Evolutionary conservation across 2,329 filamentous ascomycete genomes (phyloP).

Genomic region (Aspergillus ochraceus): DNA sequence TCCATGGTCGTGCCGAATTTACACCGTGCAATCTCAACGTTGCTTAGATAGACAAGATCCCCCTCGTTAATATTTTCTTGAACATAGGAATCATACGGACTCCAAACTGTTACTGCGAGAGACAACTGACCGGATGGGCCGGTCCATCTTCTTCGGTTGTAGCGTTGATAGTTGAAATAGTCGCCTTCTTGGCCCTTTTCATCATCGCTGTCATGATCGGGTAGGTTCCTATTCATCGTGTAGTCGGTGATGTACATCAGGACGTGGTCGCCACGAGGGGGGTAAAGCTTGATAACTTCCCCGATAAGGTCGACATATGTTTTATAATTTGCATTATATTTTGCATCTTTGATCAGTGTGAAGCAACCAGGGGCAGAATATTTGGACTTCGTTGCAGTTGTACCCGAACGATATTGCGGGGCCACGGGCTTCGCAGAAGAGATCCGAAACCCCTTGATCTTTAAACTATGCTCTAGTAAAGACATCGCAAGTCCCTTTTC

Average conservation of each 20-base stretch:
- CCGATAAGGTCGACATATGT: slow-evolving; percentile 70
- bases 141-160: slow-evolving; percentile 54
- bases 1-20: slow-evolving; percentile 61
- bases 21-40: slow-evolving; percentile 68
- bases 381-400: slow-evolving; percentile 7
- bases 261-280: slow-evolving; percentile 46
- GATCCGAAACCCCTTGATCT: slow-evolving; percentile 10
- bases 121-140: slow-evolving; percentile 74
- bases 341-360: slow-evolving; percentile 63
- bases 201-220: slow-evolving; percentile 49
- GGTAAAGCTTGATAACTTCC: slow-evolving; percentile 64
- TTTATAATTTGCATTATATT: slow-evolving; percentile 49
- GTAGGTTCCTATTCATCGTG: slow-evolving; percentile 68
- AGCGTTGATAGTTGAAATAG: slow-evolving; percentile 54
- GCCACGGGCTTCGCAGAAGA: not conserved
- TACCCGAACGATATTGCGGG: slow-evolving; percentile 2
- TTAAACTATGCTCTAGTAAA: slow-evolving; percentile 25
- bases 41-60: slow-evolving; percentile 66
- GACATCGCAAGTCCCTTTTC: slow-evolving; percentile 31
- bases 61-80: slow-evolving; percentile 56
- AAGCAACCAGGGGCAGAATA: slow-evolving; percentile 41
- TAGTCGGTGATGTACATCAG: slow-evolving; percentile 81
- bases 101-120: slow-evolving; percentile 70
- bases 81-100: slow-evolving; percentile 64
- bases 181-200: slow-evolving; percentile 52